Evolutionary conservation across 2,329 filamentous ascomycete genomes (phyloP).

Genomic region (Aspergillus vadensis): DNA sequence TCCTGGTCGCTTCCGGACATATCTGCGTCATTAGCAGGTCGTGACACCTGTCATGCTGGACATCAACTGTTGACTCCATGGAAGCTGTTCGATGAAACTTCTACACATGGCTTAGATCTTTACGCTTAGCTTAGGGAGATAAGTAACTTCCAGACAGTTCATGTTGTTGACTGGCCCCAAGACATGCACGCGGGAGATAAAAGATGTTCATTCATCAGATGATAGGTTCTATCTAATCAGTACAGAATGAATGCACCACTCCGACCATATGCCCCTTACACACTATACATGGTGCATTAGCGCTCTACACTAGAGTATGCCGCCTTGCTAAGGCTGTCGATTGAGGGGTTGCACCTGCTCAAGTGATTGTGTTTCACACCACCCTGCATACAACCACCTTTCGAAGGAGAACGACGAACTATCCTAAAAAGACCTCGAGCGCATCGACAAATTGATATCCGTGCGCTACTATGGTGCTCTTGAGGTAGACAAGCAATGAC

Average conservation of each 20-base stretch:
- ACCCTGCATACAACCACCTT: not conserved
- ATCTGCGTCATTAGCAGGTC: not conserved
- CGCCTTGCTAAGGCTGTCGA: not conserved
- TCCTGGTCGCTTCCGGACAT: not conserved
- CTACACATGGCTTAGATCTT: not conserved
- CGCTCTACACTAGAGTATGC: not conserved
- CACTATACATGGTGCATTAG: not conserved
- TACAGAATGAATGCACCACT: not conserved
- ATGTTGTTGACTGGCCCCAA: not conserved
- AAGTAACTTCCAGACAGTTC: not conserved
- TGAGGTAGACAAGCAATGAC: not conserved
- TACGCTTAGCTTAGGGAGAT: not conserved
- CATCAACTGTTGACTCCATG: not conserved
- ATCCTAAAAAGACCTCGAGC: not conserved
- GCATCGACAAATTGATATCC: not conserved
- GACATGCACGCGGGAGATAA: not conserved
- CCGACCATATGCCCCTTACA: not conserved
- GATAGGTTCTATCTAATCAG: not conserved
- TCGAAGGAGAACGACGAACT: not conserved
- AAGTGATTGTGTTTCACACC: not conserved
- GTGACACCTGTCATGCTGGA: constrained; percentile 1
- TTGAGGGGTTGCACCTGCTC: not conserved
- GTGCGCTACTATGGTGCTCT: not conserved
- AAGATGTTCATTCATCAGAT: not conserved
- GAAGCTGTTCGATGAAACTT: not conserved